Conservation (phyloP, 2,329 filamentous ascomycete genomes). For the Trichoderma simmonsii region DNA sequence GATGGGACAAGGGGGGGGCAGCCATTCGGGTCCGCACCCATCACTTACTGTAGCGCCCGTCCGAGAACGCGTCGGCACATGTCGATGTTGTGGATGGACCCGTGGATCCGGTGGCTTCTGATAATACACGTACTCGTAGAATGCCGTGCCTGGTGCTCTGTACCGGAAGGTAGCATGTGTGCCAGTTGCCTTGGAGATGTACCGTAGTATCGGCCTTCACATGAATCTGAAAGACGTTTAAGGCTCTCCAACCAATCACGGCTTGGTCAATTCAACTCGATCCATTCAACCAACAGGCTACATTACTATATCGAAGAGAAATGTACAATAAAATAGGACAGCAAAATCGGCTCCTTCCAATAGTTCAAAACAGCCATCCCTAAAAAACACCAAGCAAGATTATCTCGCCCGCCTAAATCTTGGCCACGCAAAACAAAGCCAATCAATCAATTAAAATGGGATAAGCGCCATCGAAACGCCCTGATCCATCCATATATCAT, state of each 20-base stretch:
- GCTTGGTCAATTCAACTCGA: background rate
- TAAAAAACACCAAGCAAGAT: background rate
- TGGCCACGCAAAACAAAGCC: background rate
- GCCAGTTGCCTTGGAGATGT: background rate
- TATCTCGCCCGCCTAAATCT: background rate
- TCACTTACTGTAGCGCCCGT: background rate
- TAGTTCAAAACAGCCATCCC: background rate
- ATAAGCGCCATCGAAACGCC: background rate
- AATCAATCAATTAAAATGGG: background rate
- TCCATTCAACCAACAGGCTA: background rate
- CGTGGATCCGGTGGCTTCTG: background rate
- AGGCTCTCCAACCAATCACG: background rate
- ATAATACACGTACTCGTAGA: background rate
- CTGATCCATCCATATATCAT: background rate
- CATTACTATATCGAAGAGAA: background rate
- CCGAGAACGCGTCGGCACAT: background rate
- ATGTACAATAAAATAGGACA: background rate
- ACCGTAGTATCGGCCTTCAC: background rate
- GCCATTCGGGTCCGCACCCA: background rate
- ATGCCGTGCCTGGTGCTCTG: background rate
- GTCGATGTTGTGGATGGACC: background rate
- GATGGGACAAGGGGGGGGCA: background rate
- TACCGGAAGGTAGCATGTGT: background rate
- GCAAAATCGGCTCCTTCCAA: background rate
- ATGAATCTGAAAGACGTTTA: background rate